Evolutionary conservation across 2,329 filamentous ascomycete genomes (phyloP).

Genomic region (Cladosporium phlei): DNA sequence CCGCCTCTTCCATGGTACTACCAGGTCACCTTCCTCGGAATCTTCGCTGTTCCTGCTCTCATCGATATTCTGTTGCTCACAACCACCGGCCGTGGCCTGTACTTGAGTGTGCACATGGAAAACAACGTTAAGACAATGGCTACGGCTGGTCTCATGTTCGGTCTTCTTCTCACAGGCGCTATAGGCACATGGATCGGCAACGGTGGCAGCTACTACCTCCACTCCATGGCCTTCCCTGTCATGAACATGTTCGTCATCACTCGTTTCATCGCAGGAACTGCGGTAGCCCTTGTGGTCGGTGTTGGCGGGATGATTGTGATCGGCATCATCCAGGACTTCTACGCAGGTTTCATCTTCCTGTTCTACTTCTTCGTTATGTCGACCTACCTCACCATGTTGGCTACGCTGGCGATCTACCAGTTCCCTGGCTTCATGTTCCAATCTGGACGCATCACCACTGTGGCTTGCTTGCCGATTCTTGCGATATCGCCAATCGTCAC

Average conservation of each 20-base stretch:
- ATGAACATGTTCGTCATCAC: slow-evolving; percentile 53
- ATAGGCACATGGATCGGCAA: slow-evolving; percentile 61
- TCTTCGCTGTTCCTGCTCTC: slow-evolving; percentile 59
- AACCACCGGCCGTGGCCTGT: slow-evolving; percentile 56
- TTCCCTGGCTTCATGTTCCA: slow-evolving; percentile 52
- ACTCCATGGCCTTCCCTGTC: slow-evolving; percentile 52
- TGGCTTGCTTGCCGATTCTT: slow-evolving; percentile 52
- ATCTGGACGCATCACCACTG: slow-evolving; percentile 54
- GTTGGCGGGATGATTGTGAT: slow-evolving; percentile 42
- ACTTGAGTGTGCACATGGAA: slow-evolving; percentile 55
- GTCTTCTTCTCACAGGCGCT: slow-evolving; percentile 53
- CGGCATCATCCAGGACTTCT: slow-evolving; percentile 37
- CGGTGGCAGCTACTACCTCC: slow-evolving; percentile 58
- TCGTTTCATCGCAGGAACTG: slow-evolving; percentile 40
- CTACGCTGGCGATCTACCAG: slow-evolving; percentile 41
- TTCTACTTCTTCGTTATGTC: slow-evolving; percentile 56
- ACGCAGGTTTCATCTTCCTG: slow-evolving; percentile 52
- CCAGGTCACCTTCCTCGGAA: slow-evolving; percentile 54
- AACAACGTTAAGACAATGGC: slow-evolving; percentile 44
- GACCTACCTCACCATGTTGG: slow-evolving; percentile 55
- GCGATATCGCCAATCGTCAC: slow-evolving; percentile 55
- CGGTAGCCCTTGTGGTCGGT: slow-evolving; percentile 50
- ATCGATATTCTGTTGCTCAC: slow-evolving; percentile 58
- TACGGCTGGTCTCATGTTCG: slow-evolving; percentile 55
- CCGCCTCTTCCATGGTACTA: slow-evolving; percentile 38